Base-by-base conservation (phyloP, 129 eudicot genomes). In the Ambrosia trifida region DNA sequence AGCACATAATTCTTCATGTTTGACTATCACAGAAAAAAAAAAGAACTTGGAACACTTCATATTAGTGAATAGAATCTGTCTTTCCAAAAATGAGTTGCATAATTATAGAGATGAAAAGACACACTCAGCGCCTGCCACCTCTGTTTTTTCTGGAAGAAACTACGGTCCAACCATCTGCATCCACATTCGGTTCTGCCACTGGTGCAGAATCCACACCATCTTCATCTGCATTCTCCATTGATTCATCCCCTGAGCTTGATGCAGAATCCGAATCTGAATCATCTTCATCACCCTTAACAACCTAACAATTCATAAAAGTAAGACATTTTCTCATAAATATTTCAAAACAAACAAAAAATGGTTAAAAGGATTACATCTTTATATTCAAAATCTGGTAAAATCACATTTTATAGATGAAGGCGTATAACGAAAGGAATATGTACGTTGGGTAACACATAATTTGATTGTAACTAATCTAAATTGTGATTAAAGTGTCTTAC, bases 151-250 rank as follows among this genome's bases (percentile, higher is more conserved):
- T 83, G 28, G 95, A 79, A 59, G 93, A 28, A 59, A 90, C 96
- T 11, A 79, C 83, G 19, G 88, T 85, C 95, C 96, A 90, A 67
- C 95, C 96, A 73, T 90, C 96, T 18, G 82, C 87, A 68, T 84
- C 85, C 43, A 83, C 84, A 2, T 13, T 56, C 13, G 77, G 49
- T 31, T 56, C 35, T 11, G 31, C 38, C 13, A 12, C 73, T 14
- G 66, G 20, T 10, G 80, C 79, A 24, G 72, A 84, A 40, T 79
- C 77, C 59, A 59, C 24, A 33, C 83, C 91, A 64, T 83, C 85
- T 14, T 49, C 91, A 40, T 40, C 2, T 40, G 44, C 85, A 81
- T 88, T 10, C 36, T 73, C 88, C 56, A 79, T 35, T 31, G 81
- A 79, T 49, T 82, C 83, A 32, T 77, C 82, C 53, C 81, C 87